Percentiles rank a stretch among this genome's conserved stretches.
Evolutionary conservation across 345 rosid species (phyloP).

Genomic region (Crucihimalaya himalaica): DNA sequence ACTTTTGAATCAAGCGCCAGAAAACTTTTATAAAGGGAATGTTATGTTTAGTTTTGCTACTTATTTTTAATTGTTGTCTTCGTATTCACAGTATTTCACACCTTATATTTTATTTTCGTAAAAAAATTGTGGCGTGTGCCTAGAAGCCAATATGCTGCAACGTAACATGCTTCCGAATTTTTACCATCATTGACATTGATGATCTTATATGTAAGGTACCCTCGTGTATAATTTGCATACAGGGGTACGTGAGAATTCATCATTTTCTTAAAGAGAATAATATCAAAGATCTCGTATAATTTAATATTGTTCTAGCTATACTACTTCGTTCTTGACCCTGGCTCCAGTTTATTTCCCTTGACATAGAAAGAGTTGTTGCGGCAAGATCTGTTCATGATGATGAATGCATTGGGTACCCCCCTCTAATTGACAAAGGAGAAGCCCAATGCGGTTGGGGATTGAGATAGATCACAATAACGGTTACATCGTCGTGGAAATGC

Average conservation of each 20-base stretch:
- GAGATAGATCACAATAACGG: constrained; percentile 56
- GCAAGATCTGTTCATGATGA: constrained; percentile 23
- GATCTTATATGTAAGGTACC: constrained; percentile 11
- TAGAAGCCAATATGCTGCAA: neutral
- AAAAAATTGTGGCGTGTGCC: neutral
- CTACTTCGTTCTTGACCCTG: constrained; percentile 15
- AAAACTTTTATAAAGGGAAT: constrained; percentile 36
- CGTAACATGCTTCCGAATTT: neutral
- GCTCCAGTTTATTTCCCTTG: neutral
- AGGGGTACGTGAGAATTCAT: constrained; percentile 28
- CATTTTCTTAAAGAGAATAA: constrained; percentile 15
- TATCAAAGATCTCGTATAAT: constrained; percentile 18
- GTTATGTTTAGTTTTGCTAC: constrained; percentile 21
- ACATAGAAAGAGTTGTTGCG: neutral
- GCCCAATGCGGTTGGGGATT: constrained; percentile 32
- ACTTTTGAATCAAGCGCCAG: constrained; percentile 33
- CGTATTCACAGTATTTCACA: neutral
- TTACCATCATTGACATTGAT: constrained; percentile 14
- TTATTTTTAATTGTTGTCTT: neutral
- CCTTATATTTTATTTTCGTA: neutral
- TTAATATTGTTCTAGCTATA: constrained; percentile 30
- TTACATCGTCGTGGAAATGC: constrained; percentile 79
- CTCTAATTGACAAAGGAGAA: constrained; percentile 55
- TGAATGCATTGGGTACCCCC: constrained; percentile 42
- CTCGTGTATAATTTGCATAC: constrained; percentile 37